Base-by-base conservation (phyloP, 352 stramenopile species). In the Vaucheria bursata region DNA sequence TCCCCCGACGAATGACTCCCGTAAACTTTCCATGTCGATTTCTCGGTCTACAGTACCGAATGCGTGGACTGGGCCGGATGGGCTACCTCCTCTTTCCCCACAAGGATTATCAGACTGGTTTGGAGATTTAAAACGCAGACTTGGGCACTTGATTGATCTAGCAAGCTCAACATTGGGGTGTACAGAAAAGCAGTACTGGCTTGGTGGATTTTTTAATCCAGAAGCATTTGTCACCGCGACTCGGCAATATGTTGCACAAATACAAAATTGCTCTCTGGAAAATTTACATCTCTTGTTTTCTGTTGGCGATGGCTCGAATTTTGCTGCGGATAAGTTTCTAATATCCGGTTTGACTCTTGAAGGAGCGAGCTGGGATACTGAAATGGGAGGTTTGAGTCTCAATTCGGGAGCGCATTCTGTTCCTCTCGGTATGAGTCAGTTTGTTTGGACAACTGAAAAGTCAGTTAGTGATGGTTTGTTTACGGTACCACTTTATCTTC, bases 191-290 rank as follows among this genome's bases (percentile, higher is more conserved):
- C 5, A 18, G 5, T 82, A 80, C 59, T 96, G 92, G 91, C 83
- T 97, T 29, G 92, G 92, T n/a, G 90, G 91, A 0, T 86, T 97
- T 39, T 95, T 97, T 77, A 94, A 88, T 3, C 91, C 93, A 2
- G 92, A 96, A 73, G 91, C 91, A 39, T 96, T 96, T 49, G 86
- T 97, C 50, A 97, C 91, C 1, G 92, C 92, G 1, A 93, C 88
- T 1, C 87, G 93, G 1, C 93, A 97, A 87, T 89, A 89, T 35
- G 90, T 92, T 40, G 92, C 93, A 0, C 86, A 90, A 0, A 78
- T 87, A 34, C 85, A 75, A 36, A 65, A 53, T 12, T 96, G 91
- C 76, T 93, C 91, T 31, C 85, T 96, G 34, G 91, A 96, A 53
- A 89, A 94, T 70, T 82, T 96, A 29, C 86, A 88, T 50, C 85